phyloP scores from a whole-genome alignment of 2,329 filamentous ascomycete genomes.

The Colletotrichum sp. region DNA sequence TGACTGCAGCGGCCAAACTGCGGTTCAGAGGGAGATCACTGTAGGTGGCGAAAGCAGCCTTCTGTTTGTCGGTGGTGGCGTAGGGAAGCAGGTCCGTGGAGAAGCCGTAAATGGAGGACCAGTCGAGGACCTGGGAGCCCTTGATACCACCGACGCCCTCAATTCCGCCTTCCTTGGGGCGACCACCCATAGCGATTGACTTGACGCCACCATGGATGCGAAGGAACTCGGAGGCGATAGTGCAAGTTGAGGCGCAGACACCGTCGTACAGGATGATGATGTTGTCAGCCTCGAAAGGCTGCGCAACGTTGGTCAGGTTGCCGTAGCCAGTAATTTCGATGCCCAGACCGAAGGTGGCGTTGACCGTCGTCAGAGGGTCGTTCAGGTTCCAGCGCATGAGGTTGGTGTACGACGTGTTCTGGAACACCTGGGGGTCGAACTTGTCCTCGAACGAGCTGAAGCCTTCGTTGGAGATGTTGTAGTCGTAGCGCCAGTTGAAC shows the following conservation, averaged over 20 bases:
- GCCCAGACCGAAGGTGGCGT: constrained; percentile 44
- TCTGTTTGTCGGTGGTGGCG: constrained; percentile 31
- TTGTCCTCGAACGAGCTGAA: constrained; percentile 54
- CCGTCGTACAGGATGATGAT: constrained; percentile 65
- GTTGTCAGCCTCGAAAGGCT: constrained; percentile 62
- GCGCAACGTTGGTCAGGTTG: constrained; percentile 47
- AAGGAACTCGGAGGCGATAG: constrained; percentile 60
- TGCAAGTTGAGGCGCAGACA: constrained; percentile 63
- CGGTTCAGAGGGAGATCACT: constrained; percentile 35
- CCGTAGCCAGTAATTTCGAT: constrained; percentile 57
- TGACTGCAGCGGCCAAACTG: constrained; percentile 36
- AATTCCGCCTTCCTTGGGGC: constrained; percentile 49
- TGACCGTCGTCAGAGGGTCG: constrained; percentile 44
- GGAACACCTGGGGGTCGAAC: constrained; percentile 42
- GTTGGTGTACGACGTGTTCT: constrained; percentile 59
- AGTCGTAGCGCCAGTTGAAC: constrained; percentile 56
- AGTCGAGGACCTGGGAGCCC: constrained; percentile 46
- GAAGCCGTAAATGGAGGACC: constrained; percentile 30
- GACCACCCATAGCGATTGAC: constrained; percentile 58
- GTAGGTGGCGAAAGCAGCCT: constrained; percentile 34
- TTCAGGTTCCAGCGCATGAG: constrained; percentile 56
- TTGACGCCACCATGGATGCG: constrained; percentile 57
- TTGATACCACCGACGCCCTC: constrained; percentile 61
- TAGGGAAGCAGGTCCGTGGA: constrained; percentile 19
- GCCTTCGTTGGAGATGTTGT: constrained; percentile 51